Conservation (phyloP, 768 basidiomycete genomes). For the Amanita muscaria region DNA sequence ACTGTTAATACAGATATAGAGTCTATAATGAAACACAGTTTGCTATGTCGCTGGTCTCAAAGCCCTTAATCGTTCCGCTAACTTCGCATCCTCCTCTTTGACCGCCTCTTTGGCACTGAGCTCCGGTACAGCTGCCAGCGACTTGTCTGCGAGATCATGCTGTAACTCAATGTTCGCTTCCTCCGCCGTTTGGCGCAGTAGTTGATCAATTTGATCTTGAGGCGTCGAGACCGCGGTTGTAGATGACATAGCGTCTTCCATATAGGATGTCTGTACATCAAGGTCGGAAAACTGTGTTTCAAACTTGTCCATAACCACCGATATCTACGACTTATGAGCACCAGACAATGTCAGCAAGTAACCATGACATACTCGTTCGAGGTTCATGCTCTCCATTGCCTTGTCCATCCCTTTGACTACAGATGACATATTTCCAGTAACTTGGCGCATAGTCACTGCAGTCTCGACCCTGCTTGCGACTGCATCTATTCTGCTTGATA, state of each 20-base stretch:
- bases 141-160: constrained; percentile 74
- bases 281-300: constrained; percentile 93
- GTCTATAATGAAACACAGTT: background rate
- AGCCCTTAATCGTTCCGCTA: constrained; percentile 85
- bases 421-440: constrained; percentile 93
- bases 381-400: constrained; percentile 99
- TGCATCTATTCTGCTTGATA: constrained; percentile 91
- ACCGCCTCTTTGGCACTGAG: constrained; percentile 41
- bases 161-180: constrained; percentile 94
- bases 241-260: constrained; percentile 94
- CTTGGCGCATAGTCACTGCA: constrained; percentile 94
- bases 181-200: constrained; percentile 91
- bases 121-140: constrained; percentile 51
- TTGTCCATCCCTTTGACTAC: constrained; percentile 98
- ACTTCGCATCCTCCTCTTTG: constrained; percentile 68
- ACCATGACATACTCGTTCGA: constrained; percentile 72
- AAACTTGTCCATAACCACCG: constrained; percentile 98
- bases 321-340: constrained; percentile 53
- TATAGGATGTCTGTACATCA: constrained; percentile 95
- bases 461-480: constrained; percentile 97
- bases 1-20: background rate
- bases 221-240: constrained; percentile 91
- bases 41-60: constrained; percentile 53
- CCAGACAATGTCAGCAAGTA: background rate
- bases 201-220: constrained; percentile 91